Percentiles rank a stretch among this genome's conserved stretches.
Conservation (phyloP, 2,329 filamentous ascomycete genomes). For the Metarhizium anisopliae region DNA sequence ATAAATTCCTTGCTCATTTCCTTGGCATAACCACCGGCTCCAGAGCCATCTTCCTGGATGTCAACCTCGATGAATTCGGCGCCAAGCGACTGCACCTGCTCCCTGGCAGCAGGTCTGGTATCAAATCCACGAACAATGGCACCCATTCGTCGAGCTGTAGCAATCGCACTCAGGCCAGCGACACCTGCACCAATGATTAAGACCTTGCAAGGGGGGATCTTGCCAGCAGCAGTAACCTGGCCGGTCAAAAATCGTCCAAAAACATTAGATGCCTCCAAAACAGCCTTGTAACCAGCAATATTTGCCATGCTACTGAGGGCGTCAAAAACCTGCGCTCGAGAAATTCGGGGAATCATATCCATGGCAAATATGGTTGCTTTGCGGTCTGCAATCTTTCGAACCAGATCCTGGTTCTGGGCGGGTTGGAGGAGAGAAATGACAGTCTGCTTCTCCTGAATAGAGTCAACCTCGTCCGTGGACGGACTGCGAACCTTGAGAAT, state of each 20-base stretch:
- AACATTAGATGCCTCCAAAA: conserved; percentile 79
- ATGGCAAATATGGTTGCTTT: conserved; percentile 77
- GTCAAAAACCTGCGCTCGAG: conserved; percentile 80
- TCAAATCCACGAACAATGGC: conserved; percentile 88
- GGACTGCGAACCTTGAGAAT: conserved; percentile 78
- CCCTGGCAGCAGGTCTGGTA: conserved; percentile 76
- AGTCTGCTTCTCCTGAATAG: conserved; percentile 60
- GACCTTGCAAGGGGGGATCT: conserved; percentile 86
- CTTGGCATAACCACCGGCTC: conserved; percentile 81
- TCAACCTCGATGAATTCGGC: conserved; percentile 87
- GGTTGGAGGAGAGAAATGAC: conserved; percentile 80
- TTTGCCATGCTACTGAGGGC: conserved; percentile 90
- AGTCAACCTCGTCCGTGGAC: conserved; percentile 58
- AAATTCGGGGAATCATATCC: conserved; percentile 89
- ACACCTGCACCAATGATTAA: conserved; percentile 86
- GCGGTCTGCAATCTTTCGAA: conserved; percentile 61
- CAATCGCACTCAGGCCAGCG: conserved; percentile 80
- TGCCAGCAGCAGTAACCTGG: conserved; percentile 81
- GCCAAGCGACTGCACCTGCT: conserved; percentile 84
- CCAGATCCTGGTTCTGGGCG: conserved; percentile 65
- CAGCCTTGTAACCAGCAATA: conserved; percentile 87
- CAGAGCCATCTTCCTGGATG: conserved; percentile 74
- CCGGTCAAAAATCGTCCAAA: conserved; percentile 85
- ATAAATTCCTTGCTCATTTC: conserved; percentile 94
- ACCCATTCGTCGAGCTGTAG: conserved; percentile 74